phyloP scores from a whole-genome alignment of 768 basidiomycete species.

The Cubamyces lactineus region DNA sequence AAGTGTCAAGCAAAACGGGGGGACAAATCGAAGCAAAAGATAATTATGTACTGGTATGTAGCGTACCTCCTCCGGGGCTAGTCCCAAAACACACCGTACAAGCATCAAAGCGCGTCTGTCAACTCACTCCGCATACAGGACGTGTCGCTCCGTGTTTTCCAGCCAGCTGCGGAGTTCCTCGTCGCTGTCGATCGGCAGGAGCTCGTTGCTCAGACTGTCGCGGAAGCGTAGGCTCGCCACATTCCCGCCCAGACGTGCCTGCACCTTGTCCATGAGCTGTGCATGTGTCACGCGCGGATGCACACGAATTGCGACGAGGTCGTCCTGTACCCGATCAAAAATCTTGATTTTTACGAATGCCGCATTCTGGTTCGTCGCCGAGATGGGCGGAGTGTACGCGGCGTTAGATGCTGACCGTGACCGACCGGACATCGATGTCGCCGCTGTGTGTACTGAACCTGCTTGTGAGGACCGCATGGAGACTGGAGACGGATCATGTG shows the following conservation, averaged over 20 bases:
- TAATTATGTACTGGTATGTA: slow-evolving; percentile 21
- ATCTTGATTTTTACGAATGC: slow-evolving; percentile 99
- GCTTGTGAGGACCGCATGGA: slow-evolving; percentile 47
- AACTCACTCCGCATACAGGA: slow-evolving; percentile 76
- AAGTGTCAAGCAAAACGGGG: slow-evolving; percentile 20
- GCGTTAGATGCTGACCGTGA: slow-evolving; percentile 63
- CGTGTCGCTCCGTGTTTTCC: slow-evolving; percentile 77
- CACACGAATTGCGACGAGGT: slow-evolving; percentile 95
- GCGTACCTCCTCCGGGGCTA: slow-evolving; percentile 9
- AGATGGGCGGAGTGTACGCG: slow-evolving; percentile 71
- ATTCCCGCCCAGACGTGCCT: slow-evolving; percentile 79
- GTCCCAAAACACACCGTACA: not conserved
- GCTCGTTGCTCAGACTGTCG: slow-evolving; percentile 68
- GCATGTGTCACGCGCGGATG: slow-evolving; percentile 86
- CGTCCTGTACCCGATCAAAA: slow-evolving; percentile 90
- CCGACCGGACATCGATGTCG: slow-evolving; percentile 39
- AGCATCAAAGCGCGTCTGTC: not conserved
- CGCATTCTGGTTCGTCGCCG: slow-evolving; percentile 74
- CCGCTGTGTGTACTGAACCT: slow-evolving; percentile 49
- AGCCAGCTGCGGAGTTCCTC: slow-evolving; percentile 73
- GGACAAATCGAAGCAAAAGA: slow-evolving; percentile 16
- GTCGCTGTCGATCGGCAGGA: slow-evolving; percentile 66
- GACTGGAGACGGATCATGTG: slow-evolving; percentile 29
- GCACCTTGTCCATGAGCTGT: slow-evolving; percentile 91
- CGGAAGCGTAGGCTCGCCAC: slow-evolving; percentile 74